Conservation (phyloP, 179 eudicot genomes). For the Gypsophila paniculata region DNA sequence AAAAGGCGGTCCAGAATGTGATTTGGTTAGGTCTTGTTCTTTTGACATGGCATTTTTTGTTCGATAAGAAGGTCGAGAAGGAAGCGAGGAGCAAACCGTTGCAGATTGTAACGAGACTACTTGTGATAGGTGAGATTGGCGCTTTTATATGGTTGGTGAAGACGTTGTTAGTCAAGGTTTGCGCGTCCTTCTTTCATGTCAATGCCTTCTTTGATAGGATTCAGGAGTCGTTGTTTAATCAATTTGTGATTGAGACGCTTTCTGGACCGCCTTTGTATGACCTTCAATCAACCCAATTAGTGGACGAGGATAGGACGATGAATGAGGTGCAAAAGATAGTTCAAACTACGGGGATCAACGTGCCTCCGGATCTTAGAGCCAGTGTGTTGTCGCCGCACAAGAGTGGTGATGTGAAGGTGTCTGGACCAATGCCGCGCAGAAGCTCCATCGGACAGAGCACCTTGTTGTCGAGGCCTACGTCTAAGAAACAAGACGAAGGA, state of each 20-base stretch:
- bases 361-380: conserved; percentile 51
- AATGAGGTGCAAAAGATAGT: conserved; percentile 49
- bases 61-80: conserved; percentile 41
- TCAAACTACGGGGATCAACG: conserved; percentile 51
- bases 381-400: conserved; percentile 15
- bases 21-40: conserved; percentile 72
- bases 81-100: conserved; percentile 39
- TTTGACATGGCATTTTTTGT: conserved; percentile 62
- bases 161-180: conserved; percentile 69
- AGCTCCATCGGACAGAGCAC: conserved; percentile 34
- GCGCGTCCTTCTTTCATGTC: conserved; percentile 79
- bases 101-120: conserved; percentile 36
- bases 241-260: conserved; percentile 65
- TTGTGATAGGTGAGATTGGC: conserved; percentile 42
- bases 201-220: conserved; percentile 76
- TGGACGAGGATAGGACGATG: conserved; percentile 50
- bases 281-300: conserved; percentile 27
- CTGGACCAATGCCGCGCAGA: conserved; percentile 26
- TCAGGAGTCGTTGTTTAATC: conserved; percentile 72
- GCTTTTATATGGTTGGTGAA: conserved; percentile 63
- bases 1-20: conserved; percentile 66
- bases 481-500: conserved; percentile 37
- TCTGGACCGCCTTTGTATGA: conserved; percentile 67
- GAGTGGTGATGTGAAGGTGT: no score
- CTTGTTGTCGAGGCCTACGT: conserved; percentile 35